Base-by-base conservation (phyloP, 768 basidiomycete genomes). In the Termitomyces eurrhizus region DNA sequence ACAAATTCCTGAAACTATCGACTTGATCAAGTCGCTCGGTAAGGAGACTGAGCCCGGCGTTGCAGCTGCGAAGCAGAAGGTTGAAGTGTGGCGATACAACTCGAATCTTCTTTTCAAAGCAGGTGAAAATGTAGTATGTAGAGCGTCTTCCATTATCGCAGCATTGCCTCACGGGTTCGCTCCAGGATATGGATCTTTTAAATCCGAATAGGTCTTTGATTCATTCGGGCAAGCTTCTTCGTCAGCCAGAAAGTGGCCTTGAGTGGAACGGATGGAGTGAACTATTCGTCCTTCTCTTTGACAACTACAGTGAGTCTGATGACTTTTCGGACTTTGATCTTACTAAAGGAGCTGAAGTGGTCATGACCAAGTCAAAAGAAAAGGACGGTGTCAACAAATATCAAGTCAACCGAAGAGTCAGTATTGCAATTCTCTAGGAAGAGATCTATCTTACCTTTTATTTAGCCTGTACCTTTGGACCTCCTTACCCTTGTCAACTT, bases 191-290 rank as follows among this genome's bases (percentile, higher is more conserved):
- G 85, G 95, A 98, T 68, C 77, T 99, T 12, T 73, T 93, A 39
- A 84, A 95, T 64, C 87, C 89, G 52, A 88, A 87, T 64, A 83
- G 97, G 12, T 89, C 90, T 7, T 76, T 98, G 57, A 87, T 98
- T 36, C 86, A 95, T 68, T 84, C 89, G 1, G 89, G 94, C 7
- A 92, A 87, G 64, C 76, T 98, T 32, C 80, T 90, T 56, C 84
- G 94, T 52, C 93, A 95, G 66, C 91, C 93, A 14, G 95, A 97
- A 61, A 87, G 88, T 35, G 92, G 91, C 13, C 85, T 94, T 64
- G 89, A 90, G 70, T 91, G 88, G 87, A 92, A 83, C 63, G 91
- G 89, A 45, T 96, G 93, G 92, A 87, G 85, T 48, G 95, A 98
- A 72, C 80, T 96, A 7, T 90, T 88, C 63, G 89, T 96, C 8